A percentile compares a stretch with the other conserved stretches of the same genome.
phyloP scores from a whole-genome alignment of 2,329 filamentous ascomycete genomes.

The Sordariomycetes sp. region DNA sequence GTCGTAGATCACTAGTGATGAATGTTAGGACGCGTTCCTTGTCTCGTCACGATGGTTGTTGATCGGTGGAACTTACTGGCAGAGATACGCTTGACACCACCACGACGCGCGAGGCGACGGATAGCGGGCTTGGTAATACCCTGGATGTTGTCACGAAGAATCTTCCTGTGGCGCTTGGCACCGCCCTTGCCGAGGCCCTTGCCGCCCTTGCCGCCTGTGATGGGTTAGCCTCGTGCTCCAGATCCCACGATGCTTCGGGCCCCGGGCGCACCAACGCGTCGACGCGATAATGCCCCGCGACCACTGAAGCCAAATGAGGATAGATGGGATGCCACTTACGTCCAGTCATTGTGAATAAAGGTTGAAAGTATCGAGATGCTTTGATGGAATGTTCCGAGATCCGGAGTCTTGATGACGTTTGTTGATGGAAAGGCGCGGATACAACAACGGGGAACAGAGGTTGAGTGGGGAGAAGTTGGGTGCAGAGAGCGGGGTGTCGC shows the following conservation, averaged over 20 bases:
- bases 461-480: constrained; percentile 9
- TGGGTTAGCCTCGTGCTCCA: background rate
- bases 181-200: constrained; percentile 98
- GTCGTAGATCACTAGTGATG: constrained; percentile 58
- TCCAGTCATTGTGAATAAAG: constrained; percentile 56
- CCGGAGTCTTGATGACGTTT: constrained; percentile 12
- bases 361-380: constrained; percentile 12
- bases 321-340: constrained; percentile 39
- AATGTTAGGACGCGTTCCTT: constrained; percentile 4
- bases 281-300: background rate
- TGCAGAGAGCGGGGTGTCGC: constrained; percentile 6
- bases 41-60: background rate
- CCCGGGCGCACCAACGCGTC: background rate
- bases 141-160: constrained; percentile 99
- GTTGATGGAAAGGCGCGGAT: constrained; percentile 12
- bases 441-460: constrained; percentile 10
- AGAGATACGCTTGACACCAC: constrained; percentile 99
- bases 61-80: constrained; percentile 57
- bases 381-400: background rate
- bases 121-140: constrained; percentile 98
- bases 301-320: background rate
- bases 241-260: background rate
- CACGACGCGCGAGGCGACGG: constrained; percentile 96
- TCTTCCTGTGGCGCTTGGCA: constrained; percentile 98
- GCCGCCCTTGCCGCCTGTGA: constrained; percentile 79